Base-by-base conservation (phyloP, 768 basidiomycete genomes). In the Tulasnella sp. region DNA sequence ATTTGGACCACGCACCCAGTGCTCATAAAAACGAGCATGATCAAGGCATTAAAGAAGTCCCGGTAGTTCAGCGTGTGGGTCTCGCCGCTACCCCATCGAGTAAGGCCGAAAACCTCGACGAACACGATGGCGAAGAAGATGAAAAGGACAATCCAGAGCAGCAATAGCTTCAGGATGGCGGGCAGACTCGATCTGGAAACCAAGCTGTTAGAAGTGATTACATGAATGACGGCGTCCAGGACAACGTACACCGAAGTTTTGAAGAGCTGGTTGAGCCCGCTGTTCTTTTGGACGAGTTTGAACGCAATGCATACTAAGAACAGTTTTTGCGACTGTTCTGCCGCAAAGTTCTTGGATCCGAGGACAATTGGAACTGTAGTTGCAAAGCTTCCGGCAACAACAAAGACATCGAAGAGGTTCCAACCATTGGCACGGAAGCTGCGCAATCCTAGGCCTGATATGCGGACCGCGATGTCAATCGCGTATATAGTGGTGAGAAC, bases 241-340 rank as follows among this genome's bases (percentile, higher is more conserved):
- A n/a, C 5, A 21, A 88, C 96, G 75, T 87, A 97, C 95, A 94
- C 90, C 7, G 94, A 94, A 24, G 96, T 98, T 87, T 98, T 98
- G 89, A 98, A 98, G 24, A 99, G 88, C 86, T 97, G 95, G 83
- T 98, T 98, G 81, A 99, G 87, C 81, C 91, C 91, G 83, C 94
- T 92, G 80, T 92, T 92, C 58, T 93, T 89, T 83, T 98, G 95
- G 0, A 98, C 94, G 16, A 99, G 90, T 85, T 99, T 99, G 89
- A 98, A 93, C 0, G 95, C 92, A 80, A 98, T 95, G 82, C 92
- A 91, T 82, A 97, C 96, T 39, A 99, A 89, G 86, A 99, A 99
- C 14, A 98, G 88, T 85, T 96, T 95, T 83, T 96, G 93, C 0
- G 95, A 87, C 81, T 94, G 92, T 81, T 91, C 87, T 24, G 88